Evolutionary conservation across 2,329 filamentous ascomycete genomes (phyloP), one percentile per base, ranked within the genome.

Genomic region (Stylonectria norvegica): DNA sequence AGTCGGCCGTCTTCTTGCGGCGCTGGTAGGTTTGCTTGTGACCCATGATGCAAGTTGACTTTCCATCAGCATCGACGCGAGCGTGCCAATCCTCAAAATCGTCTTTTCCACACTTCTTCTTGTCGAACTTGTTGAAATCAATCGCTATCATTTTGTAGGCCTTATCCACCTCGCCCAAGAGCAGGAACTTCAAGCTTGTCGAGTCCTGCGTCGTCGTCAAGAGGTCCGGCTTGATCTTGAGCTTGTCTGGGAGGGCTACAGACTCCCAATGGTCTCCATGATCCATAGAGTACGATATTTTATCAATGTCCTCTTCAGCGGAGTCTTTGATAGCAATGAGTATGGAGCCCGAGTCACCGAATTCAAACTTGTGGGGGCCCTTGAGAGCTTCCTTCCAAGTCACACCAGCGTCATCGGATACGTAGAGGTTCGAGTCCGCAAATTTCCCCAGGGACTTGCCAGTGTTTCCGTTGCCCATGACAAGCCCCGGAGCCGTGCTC

Each of bases 401-500:
- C 45, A 88, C 68, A 28, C 93, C 93, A 15, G 90, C 91, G 64
- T 97, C 82, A 58, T 95, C 87, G 0, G 93, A 98, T 18, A 97
- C 81, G 59, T 83, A 97, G 1, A 95, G 77, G 60, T 87, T 80
- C 10, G 89, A 83, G 8, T 95, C 79, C 4, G 71, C 70, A 58
- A 90, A 91, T 5, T 73, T 66, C 45, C 81, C 77, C 5, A 98
- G 74, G 37, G 75, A 70, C 15, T 86, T 79, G 37, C 94, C 93
- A 4, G 80, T 88, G 62, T 98, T 98, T 42, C 93, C 93, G 36
- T 95, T 81, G 12, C 86, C 94, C 87, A 98, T 94, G 15, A 96
- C 79, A 41, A 98, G 74, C 6, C 93, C 94, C 3, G 93, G 91
- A 0, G 93, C 91, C 1, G 89, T 87, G 56, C 90, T 97, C 2